These are phyloP conservation scores for Pneumocystis canis DNA, from an alignment of 1,139 yeast genomes.

Conservation along the genomic window DNA sequence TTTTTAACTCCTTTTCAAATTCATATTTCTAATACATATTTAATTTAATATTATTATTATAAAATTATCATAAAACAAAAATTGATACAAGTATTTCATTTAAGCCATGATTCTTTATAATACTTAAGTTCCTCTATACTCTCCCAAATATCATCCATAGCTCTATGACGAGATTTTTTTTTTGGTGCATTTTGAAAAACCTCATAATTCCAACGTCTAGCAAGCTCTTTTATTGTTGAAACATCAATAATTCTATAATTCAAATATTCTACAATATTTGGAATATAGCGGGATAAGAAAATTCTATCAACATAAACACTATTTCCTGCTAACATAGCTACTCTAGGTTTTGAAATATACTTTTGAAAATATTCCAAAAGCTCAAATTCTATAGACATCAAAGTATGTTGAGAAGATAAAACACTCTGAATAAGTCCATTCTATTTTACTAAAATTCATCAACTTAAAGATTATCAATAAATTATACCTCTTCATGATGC, in stretches of 20 bases:
- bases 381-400: constrained; percentile 47
- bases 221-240: constrained; percentile 65
- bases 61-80: not conserved
- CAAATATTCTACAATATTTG: constrained; percentile 52
- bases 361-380: constrained; percentile 45
- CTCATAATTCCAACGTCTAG: constrained; percentile 58
- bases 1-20: not conserved
- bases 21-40: not conserved
- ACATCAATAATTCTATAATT: constrained; percentile 75
- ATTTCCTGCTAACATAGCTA: constrained; percentile 76
- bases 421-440: constrained; percentile 70
- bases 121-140: constrained; percentile 72
- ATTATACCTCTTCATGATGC: constrained; percentile 44
- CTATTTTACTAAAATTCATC: constrained; percentile 12
- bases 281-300: constrained; percentile 74
- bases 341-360: constrained; percentile 35
- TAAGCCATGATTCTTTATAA: constrained; percentile 48
- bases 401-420: constrained; percentile 38
- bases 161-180: constrained; percentile 65
- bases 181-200: constrained; percentile 38
- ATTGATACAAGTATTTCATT: constrained; percentile 1
- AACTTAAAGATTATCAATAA: constrained; percentile 9
- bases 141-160: constrained; percentile 73
- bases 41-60: not conserved
- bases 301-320: constrained; percentile 82